Evolutionary conservation across 2,329 filamentous ascomycete genomes (phyloP).

Genomic region (Penicillium rolfsii): DNA sequence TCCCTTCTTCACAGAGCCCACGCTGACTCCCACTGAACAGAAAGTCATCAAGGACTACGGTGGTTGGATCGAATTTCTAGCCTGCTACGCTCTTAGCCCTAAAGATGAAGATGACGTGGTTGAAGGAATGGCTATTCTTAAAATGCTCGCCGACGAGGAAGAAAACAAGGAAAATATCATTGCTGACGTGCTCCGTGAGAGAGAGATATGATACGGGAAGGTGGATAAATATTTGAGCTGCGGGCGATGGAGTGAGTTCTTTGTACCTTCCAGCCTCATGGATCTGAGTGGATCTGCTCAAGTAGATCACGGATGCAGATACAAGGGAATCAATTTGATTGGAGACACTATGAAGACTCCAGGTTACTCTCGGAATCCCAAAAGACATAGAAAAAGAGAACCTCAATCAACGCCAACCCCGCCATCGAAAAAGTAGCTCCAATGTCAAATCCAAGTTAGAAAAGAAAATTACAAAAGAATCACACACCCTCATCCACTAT

Average conservation of each 20-base stretch:
- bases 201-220: too few species aligned
- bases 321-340: too few species aligned
- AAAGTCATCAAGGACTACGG: conserved; percentile 34
- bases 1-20: conserved; percentile 25
- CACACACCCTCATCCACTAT: background rate
- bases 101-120: conserved; percentile 29
- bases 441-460: background rate
- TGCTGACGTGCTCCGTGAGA: too few species aligned
- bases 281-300: too few species aligned
- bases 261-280: too few species aligned
- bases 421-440: conserved; percentile 17
- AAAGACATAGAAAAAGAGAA: background rate
- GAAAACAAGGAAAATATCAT: background rate
- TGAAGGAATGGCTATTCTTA: conserved; percentile 29
- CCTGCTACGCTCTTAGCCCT: conserved; percentile 30
- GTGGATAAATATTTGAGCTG: too few species aligned
- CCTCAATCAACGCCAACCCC: background rate
- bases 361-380: too few species aligned
- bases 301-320: too few species aligned
- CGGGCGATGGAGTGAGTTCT: too few species aligned
- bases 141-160: conserved; percentile 4
- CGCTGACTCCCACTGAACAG: conserved; percentile 31
- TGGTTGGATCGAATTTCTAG: conserved; percentile 34
- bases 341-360: background rate
- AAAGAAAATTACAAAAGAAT: too few species aligned